A percentile compares a stretch with the other conserved stretches of the same genome.
These are phyloP conservation scores for Tulasnella sp. DNA, from an alignment of 768 basidiomycete species.

Conservation along the genomic window DNA sequence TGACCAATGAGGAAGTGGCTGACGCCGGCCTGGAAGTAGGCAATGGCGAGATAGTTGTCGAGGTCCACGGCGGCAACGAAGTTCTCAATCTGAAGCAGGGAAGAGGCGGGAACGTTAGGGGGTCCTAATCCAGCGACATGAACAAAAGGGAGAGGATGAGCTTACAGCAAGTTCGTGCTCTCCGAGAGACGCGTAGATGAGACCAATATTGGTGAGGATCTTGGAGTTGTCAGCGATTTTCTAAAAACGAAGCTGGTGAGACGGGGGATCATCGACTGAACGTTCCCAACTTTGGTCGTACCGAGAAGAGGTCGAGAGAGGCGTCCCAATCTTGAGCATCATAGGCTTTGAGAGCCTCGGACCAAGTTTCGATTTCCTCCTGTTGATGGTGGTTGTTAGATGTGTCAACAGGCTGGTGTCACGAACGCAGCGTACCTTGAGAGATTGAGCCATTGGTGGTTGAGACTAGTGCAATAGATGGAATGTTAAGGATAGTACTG, in stretches of 20 bases:
- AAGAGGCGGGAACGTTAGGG: not conserved
- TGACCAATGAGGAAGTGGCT: slow-evolving; percentile 77
- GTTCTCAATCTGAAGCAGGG: slow-evolving; percentile 42
- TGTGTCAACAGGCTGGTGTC: not conserved
- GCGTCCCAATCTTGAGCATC: slow-evolving; percentile 74
- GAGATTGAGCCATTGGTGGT: not conserved
- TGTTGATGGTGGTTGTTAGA: not conserved
- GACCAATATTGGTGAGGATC: slow-evolving; percentile 86
- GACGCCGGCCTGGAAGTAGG: slow-evolving; percentile 83
- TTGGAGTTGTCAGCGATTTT: slow-evolving; percentile 80
- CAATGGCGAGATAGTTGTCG: slow-evolving; percentile 83
- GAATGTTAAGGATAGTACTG: not conserved
- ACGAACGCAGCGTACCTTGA: not conserved
- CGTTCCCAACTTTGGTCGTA: slow-evolving; percentile 30
- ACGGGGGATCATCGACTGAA: too few species aligned
- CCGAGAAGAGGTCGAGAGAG: slow-evolving; percentile 67
- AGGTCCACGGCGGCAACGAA: slow-evolving; percentile 69
- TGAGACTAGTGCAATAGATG: not conserved
- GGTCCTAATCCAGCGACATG: not conserved
- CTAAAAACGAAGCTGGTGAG: slow-evolving; percentile 31
- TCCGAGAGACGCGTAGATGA: slow-evolving; percentile 87
- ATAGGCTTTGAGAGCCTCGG: slow-evolving; percentile 79
- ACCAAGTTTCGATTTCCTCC: slow-evolving; percentile 78
- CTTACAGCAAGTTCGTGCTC: slow-evolving; percentile 68
- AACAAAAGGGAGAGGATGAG: not conserved